Percentiles rank a stretch among this genome's conserved stretches.
Conservation (phyloP, 345 rosid species). For the Nephelium lappaceum region DNA sequence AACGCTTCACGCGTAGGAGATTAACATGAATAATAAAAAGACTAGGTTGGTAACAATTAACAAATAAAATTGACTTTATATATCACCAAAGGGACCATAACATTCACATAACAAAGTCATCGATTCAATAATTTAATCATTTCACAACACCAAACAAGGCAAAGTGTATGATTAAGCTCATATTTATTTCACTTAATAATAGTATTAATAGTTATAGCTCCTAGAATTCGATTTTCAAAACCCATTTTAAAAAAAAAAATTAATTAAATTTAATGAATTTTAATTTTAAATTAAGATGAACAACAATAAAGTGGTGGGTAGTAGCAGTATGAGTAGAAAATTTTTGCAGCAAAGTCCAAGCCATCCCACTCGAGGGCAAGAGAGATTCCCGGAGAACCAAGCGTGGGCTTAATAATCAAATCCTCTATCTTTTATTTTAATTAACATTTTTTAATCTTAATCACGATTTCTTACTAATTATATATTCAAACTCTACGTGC, state of each 20-base stretch:
- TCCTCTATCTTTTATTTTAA: slow-evolving; percentile 26
- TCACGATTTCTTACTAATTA: slow-evolving; percentile 30
- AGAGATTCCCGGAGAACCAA: slow-evolving; percentile 86
- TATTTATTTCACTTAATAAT: background rate
- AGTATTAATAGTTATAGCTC: background rate
- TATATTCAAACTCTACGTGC: slow-evolving; percentile 47
- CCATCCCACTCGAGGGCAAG: slow-evolving; percentile 49
- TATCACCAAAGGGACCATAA: background rate
- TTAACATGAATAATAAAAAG: slow-evolving; percentile 2
- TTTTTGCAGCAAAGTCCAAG: slow-evolving; percentile 41
- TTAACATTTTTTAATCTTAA: slow-evolving; percentile 20
- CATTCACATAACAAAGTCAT: background rate
- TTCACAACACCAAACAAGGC: slow-evolving; percentile 12
- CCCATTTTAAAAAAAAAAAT: slow-evolving; percentile 12
- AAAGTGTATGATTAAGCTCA: background rate
- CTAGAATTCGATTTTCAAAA: slow-evolving; percentile 19
- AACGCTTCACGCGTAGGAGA: slow-evolving; percentile 29
- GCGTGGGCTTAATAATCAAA: slow-evolving; percentile 67
- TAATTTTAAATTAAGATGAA: no score
- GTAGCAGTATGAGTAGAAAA: background rate
- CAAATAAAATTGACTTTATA: background rate
- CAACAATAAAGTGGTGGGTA: no score
- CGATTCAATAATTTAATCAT: background rate
- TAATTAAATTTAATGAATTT: background rate
- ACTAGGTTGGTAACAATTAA: background rate